Conservation (phyloP, 2,329 filamentous ascomycete species). For the Coniochaeta hoffmannii region DNA sequence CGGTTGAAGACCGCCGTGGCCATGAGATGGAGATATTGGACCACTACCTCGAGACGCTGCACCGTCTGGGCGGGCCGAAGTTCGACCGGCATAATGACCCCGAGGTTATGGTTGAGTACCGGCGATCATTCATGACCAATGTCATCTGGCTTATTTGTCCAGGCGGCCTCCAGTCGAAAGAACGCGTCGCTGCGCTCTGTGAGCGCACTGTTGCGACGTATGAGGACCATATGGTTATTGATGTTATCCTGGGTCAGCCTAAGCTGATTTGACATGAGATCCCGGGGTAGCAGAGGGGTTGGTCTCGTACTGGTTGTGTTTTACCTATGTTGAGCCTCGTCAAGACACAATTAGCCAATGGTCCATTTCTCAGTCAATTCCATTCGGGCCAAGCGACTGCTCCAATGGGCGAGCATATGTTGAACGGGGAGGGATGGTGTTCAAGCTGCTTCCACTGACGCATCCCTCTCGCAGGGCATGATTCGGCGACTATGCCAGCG, state of each 20-base stretch:
- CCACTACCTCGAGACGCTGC: constrained; percentile 26
- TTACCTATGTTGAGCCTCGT: no score
- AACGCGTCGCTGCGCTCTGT: constrained; percentile 23
- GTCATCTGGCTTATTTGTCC: constrained; percentile 22
- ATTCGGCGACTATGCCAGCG: no score
- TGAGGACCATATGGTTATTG: constrained; percentile 29
- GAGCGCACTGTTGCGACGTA: constrained; percentile 26
- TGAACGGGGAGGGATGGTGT: no score
- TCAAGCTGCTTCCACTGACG: no score
- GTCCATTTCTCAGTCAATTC: no score
- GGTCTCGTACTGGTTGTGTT: no score
- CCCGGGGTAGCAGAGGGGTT: not conserved
- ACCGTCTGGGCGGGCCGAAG: constrained; percentile 21
- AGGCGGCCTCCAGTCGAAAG: constrained; percentile 24
- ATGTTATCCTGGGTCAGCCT: constrained; percentile 11
- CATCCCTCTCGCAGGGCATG: no score
- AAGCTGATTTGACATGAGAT: not conserved
- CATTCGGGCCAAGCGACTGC: no score
- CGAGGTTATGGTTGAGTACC: constrained; percentile 22
- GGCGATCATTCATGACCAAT: constrained; percentile 23
- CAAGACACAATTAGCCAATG: no score
- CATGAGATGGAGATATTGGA: constrained; percentile 30
- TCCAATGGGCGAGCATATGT: no score
- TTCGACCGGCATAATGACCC: constrained; percentile 16
- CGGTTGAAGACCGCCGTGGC: constrained; percentile 28